Evolutionary conservation across 2,329 filamentous ascomycete genomes (phyloP), one percentile per base, ranked within the genome.

Genomic region (Diaporthe sp.): DNA sequence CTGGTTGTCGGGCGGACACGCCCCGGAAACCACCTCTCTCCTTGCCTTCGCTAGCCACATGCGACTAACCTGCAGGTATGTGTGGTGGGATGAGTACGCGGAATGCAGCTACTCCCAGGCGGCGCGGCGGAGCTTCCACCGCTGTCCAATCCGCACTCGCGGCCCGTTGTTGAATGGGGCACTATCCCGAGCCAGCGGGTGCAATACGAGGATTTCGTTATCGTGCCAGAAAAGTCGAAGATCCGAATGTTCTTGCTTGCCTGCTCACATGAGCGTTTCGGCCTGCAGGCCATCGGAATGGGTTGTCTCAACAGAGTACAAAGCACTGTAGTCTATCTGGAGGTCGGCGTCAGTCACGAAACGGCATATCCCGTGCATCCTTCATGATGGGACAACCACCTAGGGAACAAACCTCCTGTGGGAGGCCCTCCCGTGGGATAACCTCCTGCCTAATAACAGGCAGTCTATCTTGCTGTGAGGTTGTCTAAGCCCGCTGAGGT

Each of bases 171-270:
- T 37, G 44, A 71, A 51, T 39, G 65, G 53, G 72, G 53, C 56
- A 32, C 22, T 22, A 61, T 61, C 32, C 56, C 44, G 66, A 35
- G 19, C 58, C 74, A 70, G 17, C 37, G 58, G 63, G 71, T 55
- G 58, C 32, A 71, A 75, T 69, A 75, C 71, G 74, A 75, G 71
- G 66, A 59, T 47, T 17, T 37, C 35, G 27, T 51, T 66, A 66
- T 63, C 56, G 56, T 61, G 39, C 25, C 69, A 63, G 27, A n/a
- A 63, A 51, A 61, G 35, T 50, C 15, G 32, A 59, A 51, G 32
- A 35, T 19, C 63, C 61, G 61, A 66, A 66, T 50, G 15, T n/a
- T 47, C 44, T 44, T 51, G 27, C 10, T 50, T 32, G 50, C 42
- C 42, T 44, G 42, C 30, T 70, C 51, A 70, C 66, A 44, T 70